Conservation (phyloP, 495 filamentous ascomycete species). For the Pseudomonodictys pantanalensis region DNA sequence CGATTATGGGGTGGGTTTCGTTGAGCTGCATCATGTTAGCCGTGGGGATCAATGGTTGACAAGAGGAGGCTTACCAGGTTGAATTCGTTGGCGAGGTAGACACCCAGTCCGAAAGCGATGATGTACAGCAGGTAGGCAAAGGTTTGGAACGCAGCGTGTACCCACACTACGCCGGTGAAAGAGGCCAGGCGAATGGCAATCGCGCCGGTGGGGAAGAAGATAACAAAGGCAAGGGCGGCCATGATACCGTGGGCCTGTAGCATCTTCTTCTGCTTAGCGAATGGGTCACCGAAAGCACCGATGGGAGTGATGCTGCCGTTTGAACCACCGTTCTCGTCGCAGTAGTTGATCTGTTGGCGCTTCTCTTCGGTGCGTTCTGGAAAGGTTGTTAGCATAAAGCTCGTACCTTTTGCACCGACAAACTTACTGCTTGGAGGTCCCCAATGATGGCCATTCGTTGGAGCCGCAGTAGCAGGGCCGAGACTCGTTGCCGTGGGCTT, state of each 20-base stretch:
- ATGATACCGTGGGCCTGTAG: constrained; percentile 42
- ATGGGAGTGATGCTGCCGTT: not conserved
- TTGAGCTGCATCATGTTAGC: constrained; percentile 16
- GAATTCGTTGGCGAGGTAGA: constrained; percentile 38
- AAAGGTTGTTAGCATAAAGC: not conserved
- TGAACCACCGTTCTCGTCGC: constrained; percentile 14
- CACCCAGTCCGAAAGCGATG: constrained; percentile 39
- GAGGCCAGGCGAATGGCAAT: constrained; percentile 46
- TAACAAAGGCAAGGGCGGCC: constrained; percentile 41
- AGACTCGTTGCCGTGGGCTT: not conserved
- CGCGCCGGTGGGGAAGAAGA: constrained; percentile 49
- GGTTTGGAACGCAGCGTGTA: constrained; percentile 41
- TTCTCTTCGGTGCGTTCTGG: too few species aligned
- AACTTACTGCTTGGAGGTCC: constrained; percentile 5
- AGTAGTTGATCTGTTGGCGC: constrained; percentile 32
- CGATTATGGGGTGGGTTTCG: constrained; percentile 41
- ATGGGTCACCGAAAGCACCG: not conserved
- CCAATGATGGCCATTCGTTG: not conserved
- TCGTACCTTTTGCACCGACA: not conserved
- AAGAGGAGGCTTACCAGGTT: constrained; percentile 23
- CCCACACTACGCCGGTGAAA: constrained; percentile 41
- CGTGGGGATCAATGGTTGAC: not conserved
- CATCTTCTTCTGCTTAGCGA: constrained; percentile 17
- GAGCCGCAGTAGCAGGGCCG: constrained; percentile 7
- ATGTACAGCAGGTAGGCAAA: constrained; percentile 41